A percentile compares a stretch with the other conserved stretches of the same genome.
These are phyloP conservation scores for Arachis stenosperma DNA, from an alignment of 306 rosid genomes.

Conservation along the genomic window DNA sequence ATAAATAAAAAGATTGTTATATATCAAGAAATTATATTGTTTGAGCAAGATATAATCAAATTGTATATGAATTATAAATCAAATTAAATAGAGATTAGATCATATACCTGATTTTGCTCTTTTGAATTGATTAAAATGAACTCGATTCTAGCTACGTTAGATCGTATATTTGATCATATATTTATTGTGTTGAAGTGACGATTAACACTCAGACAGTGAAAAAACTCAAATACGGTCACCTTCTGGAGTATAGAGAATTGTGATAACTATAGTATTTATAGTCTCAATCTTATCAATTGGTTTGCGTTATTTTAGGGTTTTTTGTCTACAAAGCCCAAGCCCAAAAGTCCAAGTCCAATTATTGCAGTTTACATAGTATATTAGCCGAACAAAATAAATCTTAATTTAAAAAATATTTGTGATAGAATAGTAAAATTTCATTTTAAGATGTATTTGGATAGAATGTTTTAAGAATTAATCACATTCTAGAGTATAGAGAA, in stretches of 20 bases:
- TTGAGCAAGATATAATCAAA: neutral
- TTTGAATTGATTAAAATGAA: neutral
- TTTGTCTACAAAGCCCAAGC: neutral
- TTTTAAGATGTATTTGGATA: too few species aligned
- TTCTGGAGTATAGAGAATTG: neutral
- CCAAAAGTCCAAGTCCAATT: neutral
- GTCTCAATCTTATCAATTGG: neutral
- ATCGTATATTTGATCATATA: neutral
- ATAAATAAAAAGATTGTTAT: neutral
- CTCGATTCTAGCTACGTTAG: neutral
- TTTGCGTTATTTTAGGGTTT: neutral
- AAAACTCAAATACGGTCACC: neutral
- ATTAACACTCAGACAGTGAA: neutral
- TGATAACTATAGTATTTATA: neutral
- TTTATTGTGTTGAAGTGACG: neutral
- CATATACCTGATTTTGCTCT: neutral
- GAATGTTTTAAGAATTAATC: too few species aligned
- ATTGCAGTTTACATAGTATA: too few species aligned
- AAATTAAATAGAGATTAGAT: neutral
- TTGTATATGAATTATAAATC: neutral
- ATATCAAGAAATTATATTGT: neutral
- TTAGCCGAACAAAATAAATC: too few species aligned
- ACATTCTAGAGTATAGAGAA: too few species aligned
- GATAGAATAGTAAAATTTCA: too few species aligned
- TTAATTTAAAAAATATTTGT: too few species aligned